These are phyloP conservation scores for Ustanciosporium gigantosporum DNA, from an alignment of 1,284 basidiomycete species.

Conservation along the genomic window DNA sequence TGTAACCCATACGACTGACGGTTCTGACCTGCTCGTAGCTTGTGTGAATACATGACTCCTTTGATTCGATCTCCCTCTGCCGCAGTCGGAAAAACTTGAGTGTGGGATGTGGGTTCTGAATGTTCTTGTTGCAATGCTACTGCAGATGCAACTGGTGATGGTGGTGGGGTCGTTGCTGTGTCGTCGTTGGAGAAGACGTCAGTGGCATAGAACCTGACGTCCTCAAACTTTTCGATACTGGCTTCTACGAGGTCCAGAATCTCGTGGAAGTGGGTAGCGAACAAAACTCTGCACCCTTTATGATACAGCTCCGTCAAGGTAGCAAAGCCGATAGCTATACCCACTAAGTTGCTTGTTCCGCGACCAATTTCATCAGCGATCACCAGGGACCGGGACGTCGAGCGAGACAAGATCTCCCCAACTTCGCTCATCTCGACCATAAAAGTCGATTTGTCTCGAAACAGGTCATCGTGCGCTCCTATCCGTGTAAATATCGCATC, in stretches of 20 bases:
- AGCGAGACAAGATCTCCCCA: constrained; percentile 69
- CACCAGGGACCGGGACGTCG: constrained; percentile 61
- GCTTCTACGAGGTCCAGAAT: constrained; percentile 71
- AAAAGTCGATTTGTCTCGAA: constrained; percentile 88
- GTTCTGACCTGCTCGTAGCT: constrained; percentile 80
- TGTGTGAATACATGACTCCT: constrained; percentile 79
- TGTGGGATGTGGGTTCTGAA: no score
- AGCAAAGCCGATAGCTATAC: constrained; percentile 89
- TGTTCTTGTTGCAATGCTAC: no score
- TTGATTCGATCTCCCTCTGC: background rate
- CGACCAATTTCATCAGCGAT: constrained; percentile 77
- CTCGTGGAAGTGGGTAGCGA: constrained; percentile 97
- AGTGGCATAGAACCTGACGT: constrained; percentile 82
- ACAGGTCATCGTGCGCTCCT: constrained; percentile 94
- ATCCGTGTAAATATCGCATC: constrained; percentile 90
- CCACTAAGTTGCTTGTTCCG: constrained; percentile 89
- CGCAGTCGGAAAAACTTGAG: background rate
- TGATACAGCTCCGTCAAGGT: constrained; percentile 79
- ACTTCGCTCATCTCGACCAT: constrained; percentile 69
- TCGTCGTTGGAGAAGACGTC: constrained; percentile 66
- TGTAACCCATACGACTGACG: constrained; percentile 88
- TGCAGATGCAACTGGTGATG: no score
- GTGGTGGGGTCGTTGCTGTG: constrained; percentile 55
- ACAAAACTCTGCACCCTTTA: constrained; percentile 81
- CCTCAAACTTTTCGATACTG: background rate